Conservation (phyloP, 73 alveolate genomes). For the Paramecium primaurelia region DNA sequence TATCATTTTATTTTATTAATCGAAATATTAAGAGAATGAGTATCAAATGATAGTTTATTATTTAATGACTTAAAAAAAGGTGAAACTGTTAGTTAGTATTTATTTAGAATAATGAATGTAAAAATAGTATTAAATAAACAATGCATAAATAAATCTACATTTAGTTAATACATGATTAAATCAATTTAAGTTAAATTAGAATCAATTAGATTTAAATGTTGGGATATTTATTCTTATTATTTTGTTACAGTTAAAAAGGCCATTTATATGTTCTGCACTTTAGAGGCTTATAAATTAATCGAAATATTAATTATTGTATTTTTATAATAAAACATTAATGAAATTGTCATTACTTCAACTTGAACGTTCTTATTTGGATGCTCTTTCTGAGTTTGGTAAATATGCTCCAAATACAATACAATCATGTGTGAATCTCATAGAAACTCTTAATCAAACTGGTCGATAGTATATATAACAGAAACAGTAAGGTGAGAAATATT, state of each 20-base stretch:
- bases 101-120: too few relatives aligned
- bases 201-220: neutral
- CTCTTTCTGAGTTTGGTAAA: neutral
- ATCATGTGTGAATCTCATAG: neutral
- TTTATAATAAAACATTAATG: neutral
- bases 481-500: neutral
- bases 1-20: too few relatives aligned
- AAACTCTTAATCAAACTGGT: neutral
- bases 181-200: neutral
- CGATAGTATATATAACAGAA: neutral
- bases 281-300: conserved; percentile 28
- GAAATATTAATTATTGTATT: neutral
- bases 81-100: too few relatives aligned
- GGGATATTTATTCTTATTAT: neutral
- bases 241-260: conserved; percentile 23
- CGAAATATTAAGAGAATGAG: too few relatives aligned
- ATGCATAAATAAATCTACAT: neutral
- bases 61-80: too few relatives aligned
- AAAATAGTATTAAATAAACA: too few relatives aligned
- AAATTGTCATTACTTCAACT: neutral
- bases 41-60: too few relatives aligned
- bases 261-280: neutral
- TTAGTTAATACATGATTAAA: neutral
- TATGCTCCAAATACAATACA: neutral
- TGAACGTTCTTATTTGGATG: neutral